Conservation (phyloP, 495 filamentous ascomycete species). For the Tuber brumale region DNA sequence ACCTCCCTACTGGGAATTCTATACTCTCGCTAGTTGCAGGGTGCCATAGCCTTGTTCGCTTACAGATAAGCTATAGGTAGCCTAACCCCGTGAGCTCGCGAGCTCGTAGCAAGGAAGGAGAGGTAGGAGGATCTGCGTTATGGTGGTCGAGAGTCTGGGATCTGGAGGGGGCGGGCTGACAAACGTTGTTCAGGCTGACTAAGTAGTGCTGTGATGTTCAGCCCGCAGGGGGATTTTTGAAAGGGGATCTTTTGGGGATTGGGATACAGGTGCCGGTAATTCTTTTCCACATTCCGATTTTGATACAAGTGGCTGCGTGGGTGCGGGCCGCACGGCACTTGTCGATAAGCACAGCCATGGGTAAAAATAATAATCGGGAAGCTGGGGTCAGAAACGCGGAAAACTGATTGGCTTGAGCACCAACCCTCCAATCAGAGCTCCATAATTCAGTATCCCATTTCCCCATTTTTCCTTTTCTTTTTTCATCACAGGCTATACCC, state of each 20-base stretch:
- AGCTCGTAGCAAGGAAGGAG: neutral
- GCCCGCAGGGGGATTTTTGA: neutral
- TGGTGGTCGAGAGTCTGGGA: neutral
- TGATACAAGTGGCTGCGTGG: neutral
- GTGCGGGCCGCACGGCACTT: neutral
- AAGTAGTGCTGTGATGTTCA: neutral
- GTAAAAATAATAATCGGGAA: too few species aligned
- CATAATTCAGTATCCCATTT: too few species aligned
- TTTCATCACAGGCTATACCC: neutral
- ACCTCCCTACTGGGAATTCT: neutral
- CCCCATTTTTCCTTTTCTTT: too few species aligned
- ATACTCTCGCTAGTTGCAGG: neutral
- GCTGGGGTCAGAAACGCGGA: too few species aligned
- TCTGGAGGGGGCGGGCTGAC: neutral
- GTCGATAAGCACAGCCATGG: neutral
- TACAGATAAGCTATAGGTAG: neutral
- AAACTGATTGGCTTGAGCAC: too few species aligned
- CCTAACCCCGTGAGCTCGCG: neutral
- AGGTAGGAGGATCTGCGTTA: neutral
- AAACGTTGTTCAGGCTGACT: neutral
- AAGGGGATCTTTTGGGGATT: neutral
- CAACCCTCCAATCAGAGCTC: too few species aligned
- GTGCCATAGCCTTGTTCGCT: neutral
- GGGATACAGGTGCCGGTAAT: neutral
- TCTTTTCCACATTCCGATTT: neutral